Base-by-base conservation (phyloP, 352 stramenopile genomes). In the Phytophthora fragariaefolia region DNA sequence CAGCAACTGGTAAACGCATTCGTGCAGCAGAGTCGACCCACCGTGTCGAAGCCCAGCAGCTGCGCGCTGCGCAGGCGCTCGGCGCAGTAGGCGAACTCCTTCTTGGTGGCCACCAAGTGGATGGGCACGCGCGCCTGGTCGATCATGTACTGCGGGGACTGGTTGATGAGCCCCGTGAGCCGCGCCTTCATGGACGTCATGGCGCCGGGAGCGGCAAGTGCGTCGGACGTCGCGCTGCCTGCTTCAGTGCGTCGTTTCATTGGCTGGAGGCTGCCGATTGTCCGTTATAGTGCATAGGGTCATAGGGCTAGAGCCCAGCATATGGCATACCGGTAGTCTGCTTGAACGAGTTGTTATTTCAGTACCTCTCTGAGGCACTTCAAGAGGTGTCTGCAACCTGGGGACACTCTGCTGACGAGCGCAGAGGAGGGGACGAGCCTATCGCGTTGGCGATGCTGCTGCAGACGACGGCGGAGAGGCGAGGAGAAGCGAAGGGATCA, bases 21-120 rank as follows among this genome's bases (percentile, higher is more conserved):
- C n/a, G n/a, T n/a, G n/a, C n/a, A n/a, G n/a, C n/a, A n/a, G n/a
- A n/a, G n/a, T n/a, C n/a, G 17, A 77, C 79, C 51, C 59, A 93
- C 85, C 74, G 85, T 91, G 59, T 92, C 82, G 30, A 94, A 79
- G 28, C 83, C 85, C 52, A 94, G 72, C 54, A 92, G 28, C 6
- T 66, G 73, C 23, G 83, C 85, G 13, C 69, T 67, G 32, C 70
- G 74, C 48, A 92, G 55, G 2, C 80, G 75, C 24, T 45, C 53
- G 27, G 76, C 74, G 64, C 83, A 93, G 50, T 86, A 79, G 9
- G 26, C 30, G 81, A 80, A 90, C 10, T 85, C 70, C 26, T 74
- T 73, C 26, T 66, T 66, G 4, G 63, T 77, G 13, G 61, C 53
- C n/a, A 92, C 76, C 47, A 92, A 89, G 58, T 81, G 49, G 54